A percentile compares a stretch with the other conserved stretches of the same genome.
Evolutionary conservation across 352 stramenopile species (phyloP).

Genomic region (Globisporangium ultimum): DNA sequence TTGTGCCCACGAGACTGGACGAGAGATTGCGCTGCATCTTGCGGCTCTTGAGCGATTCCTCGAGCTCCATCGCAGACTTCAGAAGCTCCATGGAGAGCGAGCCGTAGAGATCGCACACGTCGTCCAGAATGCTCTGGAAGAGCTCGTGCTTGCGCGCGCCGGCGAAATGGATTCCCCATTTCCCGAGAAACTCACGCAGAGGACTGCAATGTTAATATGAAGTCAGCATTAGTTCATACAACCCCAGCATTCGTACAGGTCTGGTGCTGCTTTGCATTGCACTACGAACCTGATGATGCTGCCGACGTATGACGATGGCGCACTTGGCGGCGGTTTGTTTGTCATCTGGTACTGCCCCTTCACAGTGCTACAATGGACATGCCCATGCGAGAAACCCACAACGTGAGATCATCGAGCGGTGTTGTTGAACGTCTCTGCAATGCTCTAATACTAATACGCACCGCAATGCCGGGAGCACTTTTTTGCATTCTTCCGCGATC

Average conservation of each 20-base stretch:
- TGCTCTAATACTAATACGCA: conserved; percentile 18
- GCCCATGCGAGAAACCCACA: background rate
- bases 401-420: no score
- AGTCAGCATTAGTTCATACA: background rate
- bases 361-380: conserved; percentile 44
- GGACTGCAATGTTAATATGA: conserved; percentile 28
- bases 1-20: conserved; percentile 15
- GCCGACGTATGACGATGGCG: conserved; percentile 65
- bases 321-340: conserved; percentile 76
- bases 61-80: conserved; percentile 72
- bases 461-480: conserved; percentile 78
- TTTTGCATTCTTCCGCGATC: conserved; percentile 82
- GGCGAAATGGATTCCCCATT: conserved; percentile 65
- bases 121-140: conserved; percentile 47
- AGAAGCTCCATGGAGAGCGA: conserved; percentile 70
- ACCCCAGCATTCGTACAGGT: no score
- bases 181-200: conserved; percentile 65
- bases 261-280: background rate
- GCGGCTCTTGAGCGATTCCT: conserved; percentile 86
- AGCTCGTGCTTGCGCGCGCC: conserved; percentile 34
- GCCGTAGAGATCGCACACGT: conserved; percentile 58
- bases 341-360: conserved; percentile 91
- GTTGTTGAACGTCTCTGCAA: background rate
- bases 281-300: conserved; percentile 62
- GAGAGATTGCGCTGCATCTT: conserved; percentile 68